Evolutionary conservation across 495 filamentous ascomycete species (phyloP).

Genomic region (Aspergillus incahuasiensis): DNA sequence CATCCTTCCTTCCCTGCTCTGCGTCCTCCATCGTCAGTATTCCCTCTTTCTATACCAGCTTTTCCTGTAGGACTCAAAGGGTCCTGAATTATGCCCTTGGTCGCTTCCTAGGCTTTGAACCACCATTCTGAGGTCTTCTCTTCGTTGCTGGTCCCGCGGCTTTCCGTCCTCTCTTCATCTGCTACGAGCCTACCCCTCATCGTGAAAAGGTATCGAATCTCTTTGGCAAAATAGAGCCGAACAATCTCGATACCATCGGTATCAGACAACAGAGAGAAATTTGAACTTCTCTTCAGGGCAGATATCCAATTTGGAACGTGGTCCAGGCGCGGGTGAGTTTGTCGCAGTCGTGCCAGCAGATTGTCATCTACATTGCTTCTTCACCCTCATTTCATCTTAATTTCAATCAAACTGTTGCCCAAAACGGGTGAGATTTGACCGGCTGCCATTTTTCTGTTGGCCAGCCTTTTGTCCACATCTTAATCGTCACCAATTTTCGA

Average conservation of each 20-base stretch:
- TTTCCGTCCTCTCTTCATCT: background rate
- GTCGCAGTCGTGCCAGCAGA: background rate
- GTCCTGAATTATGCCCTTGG: background rate
- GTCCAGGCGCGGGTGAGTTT: slow-evolving; percentile 7
- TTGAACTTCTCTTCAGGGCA: background rate
- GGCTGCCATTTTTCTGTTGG: background rate
- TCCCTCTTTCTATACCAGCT: background rate
- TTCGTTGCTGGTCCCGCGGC: slow-evolving; percentile 1
- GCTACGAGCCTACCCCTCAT: slow-evolving; percentile 1
- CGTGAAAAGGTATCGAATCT: background rate
- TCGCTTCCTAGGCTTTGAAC: background rate
- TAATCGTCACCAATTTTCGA: slow-evolving; percentile 9
- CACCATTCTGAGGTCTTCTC: background rate
- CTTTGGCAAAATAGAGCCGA: background rate
- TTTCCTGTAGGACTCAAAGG: background rate
- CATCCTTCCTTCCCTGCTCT: background rate
- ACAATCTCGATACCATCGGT: background rate
- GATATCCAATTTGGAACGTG: background rate
- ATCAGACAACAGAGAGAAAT: background rate
- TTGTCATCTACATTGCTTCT: slow-evolving; percentile 1
- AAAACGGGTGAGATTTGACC: slow-evolving; percentile 9
- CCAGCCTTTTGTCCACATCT: background rate
- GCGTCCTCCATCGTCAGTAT: background rate
- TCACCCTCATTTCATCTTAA: background rate
- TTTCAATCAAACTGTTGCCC: background rate